Evolutionary conservation across 768 basidiomycete species (phyloP), one percentile per base, ranked within the genome.

Genomic region (Boletellus ananas): DNA sequence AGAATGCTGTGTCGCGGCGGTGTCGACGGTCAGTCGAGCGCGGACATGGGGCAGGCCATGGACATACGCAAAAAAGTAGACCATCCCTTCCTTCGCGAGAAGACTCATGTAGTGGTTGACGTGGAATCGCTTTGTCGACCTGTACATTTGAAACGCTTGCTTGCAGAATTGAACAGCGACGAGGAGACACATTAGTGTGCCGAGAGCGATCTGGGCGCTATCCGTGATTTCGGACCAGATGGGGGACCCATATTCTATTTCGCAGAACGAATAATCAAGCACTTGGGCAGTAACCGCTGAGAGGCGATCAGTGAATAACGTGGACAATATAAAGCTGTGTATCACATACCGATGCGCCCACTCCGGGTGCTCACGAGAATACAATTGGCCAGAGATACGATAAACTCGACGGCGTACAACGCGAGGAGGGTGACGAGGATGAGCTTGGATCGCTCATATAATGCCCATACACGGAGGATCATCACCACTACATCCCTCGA

Each of bases 31-130:
- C 11, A 43, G 42, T 9, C 11, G 16, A 4, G 16, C 23, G 23
- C 23, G 23, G 20, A 29, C 17, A 11, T 35, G 10, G 34, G 10
- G 40, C 31, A 12, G 25, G 14, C 8, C 17, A 12, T 7, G 20
- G n/a, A 50, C 49, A 3, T 33, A 50, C 49, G 31, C 17, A 13
- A 49, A 12, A 35, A 49, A 49, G 42, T 49, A 49, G 39, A 42
- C 14, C 6, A 48, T 18, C 11, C 47, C 47, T 23, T 48, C 40
- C 47, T 17, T 25, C 14, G 16, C 39, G 10, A 48, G 39, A n/a
- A 41, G 34, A 2, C 5, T 42, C 12, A 35, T 17, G 13, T 42
- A 48, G 7, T 6, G 39, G 17, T 34, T 42, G 23, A 48, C 4
- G 2, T 16, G 17, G 33, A 41, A 48, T 5, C 9, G n/a, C 1